phyloP scores from a whole-genome alignment of 2,329 filamentous ascomycete species.

The Sclerotinia spermophila region DNA sequence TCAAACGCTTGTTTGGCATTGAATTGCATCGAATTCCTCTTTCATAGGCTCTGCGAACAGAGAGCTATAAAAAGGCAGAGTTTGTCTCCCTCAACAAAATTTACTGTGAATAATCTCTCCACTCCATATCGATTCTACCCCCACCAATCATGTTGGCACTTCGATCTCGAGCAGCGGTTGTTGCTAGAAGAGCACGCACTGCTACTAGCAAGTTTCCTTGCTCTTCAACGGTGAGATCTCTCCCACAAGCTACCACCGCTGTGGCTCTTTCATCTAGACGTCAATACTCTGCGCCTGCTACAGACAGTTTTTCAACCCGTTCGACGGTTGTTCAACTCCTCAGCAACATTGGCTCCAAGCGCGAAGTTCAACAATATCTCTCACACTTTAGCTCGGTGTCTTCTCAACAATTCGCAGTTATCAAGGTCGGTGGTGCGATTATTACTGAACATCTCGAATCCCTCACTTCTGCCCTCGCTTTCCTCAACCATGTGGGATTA shows the following conservation, averaged over 20 bases:
- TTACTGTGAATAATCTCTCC: constrained; percentile 5
- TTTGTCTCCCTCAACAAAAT: constrained; percentile 6
- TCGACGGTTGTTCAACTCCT: constrained; percentile 85
- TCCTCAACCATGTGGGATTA: constrained; percentile 90
- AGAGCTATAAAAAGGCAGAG: constrained; percentile 29
- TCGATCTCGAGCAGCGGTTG: constrained; percentile 33
- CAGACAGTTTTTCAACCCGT: constrained; percentile 49
- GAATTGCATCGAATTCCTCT: constrained; percentile 21
- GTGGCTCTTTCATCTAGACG: constrained; percentile 29
- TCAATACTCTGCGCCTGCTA: constrained; percentile 34
- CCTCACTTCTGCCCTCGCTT: constrained; percentile 81
- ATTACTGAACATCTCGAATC: constrained; percentile 91
- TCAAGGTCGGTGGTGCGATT: constrained; percentile 96
- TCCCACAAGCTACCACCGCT: constrained; percentile 33
- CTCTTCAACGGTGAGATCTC: constrained; percentile 24
- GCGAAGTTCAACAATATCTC: constrained; percentile 95
- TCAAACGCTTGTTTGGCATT: constrained; percentile 28
- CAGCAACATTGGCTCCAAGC: constrained; percentile 93
- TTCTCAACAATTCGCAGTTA: constrained; percentile 95
- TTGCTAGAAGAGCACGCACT: constrained; percentile 34
- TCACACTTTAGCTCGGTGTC: constrained; percentile 96
- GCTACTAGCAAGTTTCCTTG: constrained; percentile 29
- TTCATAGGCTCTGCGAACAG: constrained; percentile 25
- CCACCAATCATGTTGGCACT: constrained; percentile 36
- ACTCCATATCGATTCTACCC: neutral